Evolutionary conservation across 768 basidiomycete genomes (phyloP).

Genomic region (Lentinula guzmanii): DNA sequence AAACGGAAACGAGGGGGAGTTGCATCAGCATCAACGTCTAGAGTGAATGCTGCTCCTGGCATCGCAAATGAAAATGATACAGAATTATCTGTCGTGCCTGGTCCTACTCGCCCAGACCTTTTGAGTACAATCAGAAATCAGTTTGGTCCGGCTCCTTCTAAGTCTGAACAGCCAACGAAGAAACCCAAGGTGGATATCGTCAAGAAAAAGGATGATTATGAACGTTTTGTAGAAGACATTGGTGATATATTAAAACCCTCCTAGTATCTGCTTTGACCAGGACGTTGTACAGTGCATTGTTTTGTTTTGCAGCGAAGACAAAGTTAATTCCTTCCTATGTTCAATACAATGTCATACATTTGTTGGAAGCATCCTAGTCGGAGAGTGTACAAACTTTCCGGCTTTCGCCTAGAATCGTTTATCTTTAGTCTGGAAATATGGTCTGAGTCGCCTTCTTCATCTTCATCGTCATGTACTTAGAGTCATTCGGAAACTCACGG

Average conservation of each 20-base stretch:
- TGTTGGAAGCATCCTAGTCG: too few species aligned
- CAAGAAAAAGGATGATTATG: slow-evolving; percentile 63
- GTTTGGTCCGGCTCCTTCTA: slow-evolving; percentile 39
- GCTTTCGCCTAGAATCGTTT: too few species aligned
- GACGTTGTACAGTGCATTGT: too few species aligned
- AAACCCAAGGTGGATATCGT: slow-evolving; percentile 19
- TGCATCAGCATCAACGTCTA: slow-evolving; percentile 26
- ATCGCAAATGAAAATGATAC: slow-evolving; percentile 23
- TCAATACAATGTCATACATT: background rate
- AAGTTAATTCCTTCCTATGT: too few species aligned
- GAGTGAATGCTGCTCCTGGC: slow-evolving; percentile 61
- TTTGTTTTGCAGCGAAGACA: background rate
- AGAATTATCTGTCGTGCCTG: slow-evolving; percentile 18
- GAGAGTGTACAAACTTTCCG: too few species aligned
- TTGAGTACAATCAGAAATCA: slow-evolving; percentile 55
- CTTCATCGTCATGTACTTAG: too few species aligned
- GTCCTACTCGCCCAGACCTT: slow-evolving; percentile 55
- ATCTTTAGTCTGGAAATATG: too few species aligned
- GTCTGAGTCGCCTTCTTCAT: too few species aligned
- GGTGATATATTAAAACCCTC: slow-evolving; percentile 40
- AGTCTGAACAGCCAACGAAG: slow-evolving; percentile 2
- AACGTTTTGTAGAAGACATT: slow-evolving; percentile 73
- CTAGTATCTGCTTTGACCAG: background rate
- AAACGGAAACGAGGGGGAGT: slow-evolving; percentile 62
- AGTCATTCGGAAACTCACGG: background rate